These are phyloP conservation scores for Fusarium caatingaense DNA, from an alignment of 2,329 filamentous ascomycete genomes.

Conservation along the genomic window DNA sequence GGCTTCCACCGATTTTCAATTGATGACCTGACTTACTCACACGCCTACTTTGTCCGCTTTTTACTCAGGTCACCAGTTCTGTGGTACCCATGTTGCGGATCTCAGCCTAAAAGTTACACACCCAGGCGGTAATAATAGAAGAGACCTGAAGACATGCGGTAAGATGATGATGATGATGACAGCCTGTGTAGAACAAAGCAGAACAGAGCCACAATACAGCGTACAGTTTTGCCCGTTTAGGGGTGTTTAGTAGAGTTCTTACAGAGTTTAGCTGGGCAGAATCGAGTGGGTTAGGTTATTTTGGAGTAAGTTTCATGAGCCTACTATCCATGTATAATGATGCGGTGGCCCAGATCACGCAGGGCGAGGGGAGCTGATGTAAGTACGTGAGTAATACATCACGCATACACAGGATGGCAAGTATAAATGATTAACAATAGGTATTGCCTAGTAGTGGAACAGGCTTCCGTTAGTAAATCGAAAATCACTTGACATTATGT, in stretches of 20 bases:
- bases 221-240: not conserved
- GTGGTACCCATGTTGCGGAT: constrained; percentile 5
- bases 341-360: constrained; percentile 10
- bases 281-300: constrained; percentile 24
- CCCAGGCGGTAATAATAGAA: constrained; percentile 27
- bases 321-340: constrained; percentile 20
- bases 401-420: constrained; percentile 9
- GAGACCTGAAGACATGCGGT: constrained; percentile 26
- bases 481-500: constrained; percentile 8
- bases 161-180: constrained; percentile 11
- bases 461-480: not conserved
- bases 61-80: constrained; percentile 35
- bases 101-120: constrained; percentile 31
- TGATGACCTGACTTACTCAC: constrained; percentile 7
- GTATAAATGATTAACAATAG: not conserved
- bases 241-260: constrained; percentile 2
- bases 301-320: constrained; percentile 7
- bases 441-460: not conserved
- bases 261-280: constrained; percentile 12
- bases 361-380: not conserved
- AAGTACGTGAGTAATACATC: constrained; percentile 7
- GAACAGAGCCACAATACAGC: constrained; percentile 9
- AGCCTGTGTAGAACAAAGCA: constrained; percentile 2
- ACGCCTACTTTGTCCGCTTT: constrained; percentile 17
- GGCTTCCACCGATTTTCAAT: constrained; percentile 13